These are phyloP conservation scores for Trametes meyenii DNA, from an alignment of 768 basidiomycete genomes.

Conservation along the genomic window DNA sequence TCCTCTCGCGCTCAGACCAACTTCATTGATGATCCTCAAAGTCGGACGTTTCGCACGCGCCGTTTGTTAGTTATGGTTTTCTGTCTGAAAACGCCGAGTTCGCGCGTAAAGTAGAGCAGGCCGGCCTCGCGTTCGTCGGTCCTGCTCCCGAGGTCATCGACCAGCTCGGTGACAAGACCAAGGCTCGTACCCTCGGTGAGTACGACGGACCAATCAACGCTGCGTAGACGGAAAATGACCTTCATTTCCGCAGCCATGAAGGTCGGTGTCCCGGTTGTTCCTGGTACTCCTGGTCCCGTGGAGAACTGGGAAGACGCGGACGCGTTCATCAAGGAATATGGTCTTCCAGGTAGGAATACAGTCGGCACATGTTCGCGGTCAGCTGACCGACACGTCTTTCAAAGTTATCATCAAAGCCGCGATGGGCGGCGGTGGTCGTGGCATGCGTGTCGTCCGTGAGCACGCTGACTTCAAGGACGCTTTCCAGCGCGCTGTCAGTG, in stretches of 20 bases:
- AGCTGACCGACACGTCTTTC: conserved; percentile 6
- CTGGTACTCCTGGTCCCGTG: conserved; percentile 97
- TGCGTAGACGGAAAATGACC: conserved; percentile 8
- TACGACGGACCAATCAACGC: not conserved
- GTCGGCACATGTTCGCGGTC: not conserved
- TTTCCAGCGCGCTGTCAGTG: conserved; percentile 91
- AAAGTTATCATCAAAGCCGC: conserved; percentile 98
- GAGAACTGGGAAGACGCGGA: conserved; percentile 76
- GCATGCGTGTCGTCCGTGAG: conserved; percentile 98
- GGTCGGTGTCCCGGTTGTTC: conserved; percentile 93
- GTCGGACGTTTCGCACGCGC: conserved; percentile 1
- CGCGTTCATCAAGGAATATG: conserved; percentile 91
- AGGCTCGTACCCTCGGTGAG: conserved; percentile 85
- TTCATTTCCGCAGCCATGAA: conserved; percentile 64
- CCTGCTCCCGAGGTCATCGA: conserved; percentile 97
- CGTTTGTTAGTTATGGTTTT: conserved; percentile 81
- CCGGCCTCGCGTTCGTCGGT: conserved; percentile 96
- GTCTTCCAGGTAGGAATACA: conserved; percentile 76
- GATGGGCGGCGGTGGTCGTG: conserved; percentile 98
- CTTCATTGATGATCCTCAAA: conserved; percentile 13
- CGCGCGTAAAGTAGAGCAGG: conserved; percentile 97
- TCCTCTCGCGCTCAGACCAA: not conserved
- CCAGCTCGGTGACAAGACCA: conserved; percentile 97
- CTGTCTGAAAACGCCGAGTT: conserved; percentile 96
- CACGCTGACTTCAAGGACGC: conserved; percentile 87